Evolutionary conservation across 768 basidiomycete genomes (phyloP), one percentile per base, ranked within the genome.

Genomic region (Lentinula boryana): DNA sequence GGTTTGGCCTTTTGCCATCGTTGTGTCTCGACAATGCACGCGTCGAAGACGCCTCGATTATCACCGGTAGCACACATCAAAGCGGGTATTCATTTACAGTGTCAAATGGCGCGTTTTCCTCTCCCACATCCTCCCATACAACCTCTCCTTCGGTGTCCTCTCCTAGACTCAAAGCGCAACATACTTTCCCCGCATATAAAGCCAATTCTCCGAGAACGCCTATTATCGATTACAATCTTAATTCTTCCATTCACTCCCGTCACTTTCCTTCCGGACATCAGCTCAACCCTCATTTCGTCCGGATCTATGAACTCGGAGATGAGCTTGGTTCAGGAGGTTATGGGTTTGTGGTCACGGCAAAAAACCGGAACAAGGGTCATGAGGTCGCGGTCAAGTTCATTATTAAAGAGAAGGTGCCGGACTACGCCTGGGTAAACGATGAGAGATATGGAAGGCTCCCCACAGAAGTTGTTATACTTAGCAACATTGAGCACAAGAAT

Each of bases 301-400:
- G 73, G 44, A 68, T 68, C 51, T 93, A 91, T 66, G 69, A 76
- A 40, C 82, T 91, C 23, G 82, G 81, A 40, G 90, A 89, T 64
- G 88, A 92, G 69, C 80, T 98, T 27, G 95, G 95, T 44, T 86
- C 87, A 9, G 95, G 95, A 48, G 95, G 95, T 16, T 98, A 95
- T 69, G 95, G 95, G 2, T 97, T 98, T 70, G 95, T 98, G 31
- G 91, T 96, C 82, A 89, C 89, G 2, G 94, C 93, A 9, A 74
- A 78, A 38, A 84, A 91, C 68, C 84, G 83, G 13, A 66, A 64
- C 33, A 78, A 82, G 50, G 78, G 79, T 0, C 71, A 76, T 60
- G 90, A 94, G 69, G 94, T 95, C 57, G 95, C 95, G 0, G 90
- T 97, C 72, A 98, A 98, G 75, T 97, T 98, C 71, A 94, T 98